These are phyloP conservation scores for Penicillium fuscoglaucum DNA, from an alignment of 2,329 filamentous ascomycete species.

Conservation along the genomic window DNA sequence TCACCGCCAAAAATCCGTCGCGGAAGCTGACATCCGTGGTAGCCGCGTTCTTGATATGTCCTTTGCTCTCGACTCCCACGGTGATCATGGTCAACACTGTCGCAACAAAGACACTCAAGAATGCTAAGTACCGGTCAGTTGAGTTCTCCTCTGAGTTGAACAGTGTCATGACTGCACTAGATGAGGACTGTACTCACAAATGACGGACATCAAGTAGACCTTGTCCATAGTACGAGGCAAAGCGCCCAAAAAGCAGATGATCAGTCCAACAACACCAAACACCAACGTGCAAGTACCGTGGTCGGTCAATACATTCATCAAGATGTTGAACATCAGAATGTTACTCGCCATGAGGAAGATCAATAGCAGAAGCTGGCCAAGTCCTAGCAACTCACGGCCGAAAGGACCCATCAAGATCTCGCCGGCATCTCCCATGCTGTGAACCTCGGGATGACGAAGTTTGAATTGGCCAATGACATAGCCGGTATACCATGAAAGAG, in stretches of 20 bases:
- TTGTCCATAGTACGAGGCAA: conserved; percentile 63
- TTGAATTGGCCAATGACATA: conserved; percentile 62
- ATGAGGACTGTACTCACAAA: conserved; percentile 43
- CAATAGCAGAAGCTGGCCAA: conserved; percentile 62
- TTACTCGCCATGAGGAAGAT: conserved; percentile 71
- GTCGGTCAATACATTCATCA: conserved; percentile 63
- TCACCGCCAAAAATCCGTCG: conserved; percentile 60
- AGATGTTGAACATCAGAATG: conserved; percentile 66
- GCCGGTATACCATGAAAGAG: conserved; percentile 60
- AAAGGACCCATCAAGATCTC: conserved; percentile 61
- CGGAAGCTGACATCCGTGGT: conserved; percentile 49
- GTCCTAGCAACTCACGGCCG: conserved; percentile 62
- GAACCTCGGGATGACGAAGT: conserved; percentile 57
- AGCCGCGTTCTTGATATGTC: conserved; percentile 36
- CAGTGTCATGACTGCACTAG: neutral
- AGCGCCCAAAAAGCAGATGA: conserved; percentile 59
- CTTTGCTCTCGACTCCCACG: conserved; percentile 56
- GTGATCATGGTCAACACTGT: conserved; percentile 67
- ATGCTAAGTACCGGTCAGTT: conserved; percentile 45
- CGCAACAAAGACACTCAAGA: conserved; percentile 62
- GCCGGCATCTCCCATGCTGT: conserved; percentile 68
- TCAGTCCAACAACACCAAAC: conserved; percentile 60
- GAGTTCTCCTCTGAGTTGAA: neutral
- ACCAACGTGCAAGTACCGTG: conserved; percentile 64
- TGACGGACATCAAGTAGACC: conserved; percentile 61